These are phyloP conservation scores for Zymoseptoria pseudotritici DNA, from an alignment of 2,329 filamentous ascomycete species.

Conservation along the genomic window DNA sequence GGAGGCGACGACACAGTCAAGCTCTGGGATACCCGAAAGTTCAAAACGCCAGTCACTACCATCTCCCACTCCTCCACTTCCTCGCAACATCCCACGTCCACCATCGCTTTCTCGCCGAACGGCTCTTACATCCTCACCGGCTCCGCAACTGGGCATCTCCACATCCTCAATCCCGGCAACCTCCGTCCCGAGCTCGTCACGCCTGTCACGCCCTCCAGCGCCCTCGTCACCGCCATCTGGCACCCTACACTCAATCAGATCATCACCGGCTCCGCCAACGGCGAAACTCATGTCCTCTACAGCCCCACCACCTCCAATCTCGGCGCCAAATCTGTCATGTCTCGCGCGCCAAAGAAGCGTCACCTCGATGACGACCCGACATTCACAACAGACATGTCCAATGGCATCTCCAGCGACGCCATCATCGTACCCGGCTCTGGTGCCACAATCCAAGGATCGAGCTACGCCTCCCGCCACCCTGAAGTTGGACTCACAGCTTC, in stretches of 20 bases:
- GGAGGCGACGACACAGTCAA: conserved; percentile 92
- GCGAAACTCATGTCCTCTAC: conserved; percentile 83
- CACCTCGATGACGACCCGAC: conserved; percentile 91
- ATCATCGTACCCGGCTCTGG: conserved; percentile 54
- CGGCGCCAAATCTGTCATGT: conserved; percentile 84
- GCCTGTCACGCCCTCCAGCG: conserved; percentile 75
- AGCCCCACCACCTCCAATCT: conserved; percentile 73
- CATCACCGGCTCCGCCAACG: conserved; percentile 84
- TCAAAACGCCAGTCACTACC: conserved; percentile 79
- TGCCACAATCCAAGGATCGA: conserved; percentile 34
- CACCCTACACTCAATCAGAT: conserved; percentile 95
- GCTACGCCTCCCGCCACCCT: conserved; percentile 54
- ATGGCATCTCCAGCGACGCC: conserved; percentile 75
- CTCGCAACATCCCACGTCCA: conserved; percentile 72
- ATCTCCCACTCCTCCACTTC: conserved; percentile 75
- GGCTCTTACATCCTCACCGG: conserved; percentile 82
- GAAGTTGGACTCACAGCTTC: conserved; percentile 70
- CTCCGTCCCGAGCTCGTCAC: conserved; percentile 77
- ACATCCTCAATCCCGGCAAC: conserved; percentile 90
- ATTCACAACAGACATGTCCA: conserved; percentile 73
- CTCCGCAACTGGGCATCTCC: conserved; percentile 74
- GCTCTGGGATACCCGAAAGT: conserved; percentile 93
- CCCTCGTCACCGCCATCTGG: conserved; percentile 82
- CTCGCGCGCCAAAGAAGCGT: conserved; percentile 84
- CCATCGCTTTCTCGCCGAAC: conserved; percentile 83